Evolutionary conservation across 1,284 basidiomycete species (phyloP).

Genomic region (Microbotryum intermedium): DNA sequence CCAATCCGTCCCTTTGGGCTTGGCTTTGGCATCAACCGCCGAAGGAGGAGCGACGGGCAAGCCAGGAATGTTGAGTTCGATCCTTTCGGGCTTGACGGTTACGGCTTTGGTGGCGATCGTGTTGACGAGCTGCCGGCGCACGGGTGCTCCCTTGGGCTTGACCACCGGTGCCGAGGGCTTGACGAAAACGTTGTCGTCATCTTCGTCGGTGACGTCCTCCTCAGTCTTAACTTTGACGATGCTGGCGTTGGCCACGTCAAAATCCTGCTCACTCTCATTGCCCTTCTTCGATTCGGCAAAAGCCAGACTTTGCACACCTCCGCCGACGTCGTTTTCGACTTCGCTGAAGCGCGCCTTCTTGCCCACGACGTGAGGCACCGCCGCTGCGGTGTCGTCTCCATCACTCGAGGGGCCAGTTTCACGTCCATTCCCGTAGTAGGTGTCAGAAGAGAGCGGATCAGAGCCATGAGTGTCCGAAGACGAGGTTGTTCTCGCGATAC

Average conservation of each 20-base stretch:
- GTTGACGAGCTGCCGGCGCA: constrained; percentile 42
- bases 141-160: constrained; percentile 32
- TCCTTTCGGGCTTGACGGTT: constrained; percentile 8
- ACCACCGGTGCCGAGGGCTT: constrained; percentile 20
- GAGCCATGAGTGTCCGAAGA: constrained; percentile 3
- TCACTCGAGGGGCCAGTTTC: constrained; percentile 21
- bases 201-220: constrained; percentile 30
- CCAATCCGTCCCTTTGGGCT: constrained; percentile 29
- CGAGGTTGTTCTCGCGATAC: neutral
- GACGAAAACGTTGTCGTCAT: constrained; percentile 35
- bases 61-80: constrained; percentile 25
- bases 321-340: constrained; percentile 12
- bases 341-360: constrained; percentile 22
- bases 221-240: neutral
- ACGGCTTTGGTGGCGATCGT: constrained; percentile 19
- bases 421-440: constrained; percentile 1
- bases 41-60: constrained; percentile 12
- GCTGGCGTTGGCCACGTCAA: neutral
- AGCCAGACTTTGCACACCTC: neutral
- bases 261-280: neutral
- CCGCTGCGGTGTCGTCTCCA: neutral
- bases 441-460: constrained; percentile 8
- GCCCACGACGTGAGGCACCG: neutral
- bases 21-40: constrained; percentile 63
- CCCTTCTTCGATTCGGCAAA: neutral